phyloP scores from a whole-genome alignment of 306 rosid species.

The Lotus japonicus region DNA sequence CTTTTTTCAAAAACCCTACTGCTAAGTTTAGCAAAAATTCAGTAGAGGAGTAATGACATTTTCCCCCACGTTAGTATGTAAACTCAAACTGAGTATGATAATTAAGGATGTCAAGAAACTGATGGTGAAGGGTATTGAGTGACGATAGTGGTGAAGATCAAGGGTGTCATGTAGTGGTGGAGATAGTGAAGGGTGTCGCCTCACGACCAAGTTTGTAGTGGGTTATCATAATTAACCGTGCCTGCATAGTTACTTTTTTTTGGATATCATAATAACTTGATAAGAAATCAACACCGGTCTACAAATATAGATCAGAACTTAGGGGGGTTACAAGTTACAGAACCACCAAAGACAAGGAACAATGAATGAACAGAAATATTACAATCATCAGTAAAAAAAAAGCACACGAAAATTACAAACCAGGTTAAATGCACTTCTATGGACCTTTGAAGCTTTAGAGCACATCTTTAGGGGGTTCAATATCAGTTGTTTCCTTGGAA shows the following conservation, averaged over 20 bases:
- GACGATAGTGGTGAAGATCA: too few relatives aligned
- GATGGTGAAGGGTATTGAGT: too few relatives aligned
- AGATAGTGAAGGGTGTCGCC: too few relatives aligned
- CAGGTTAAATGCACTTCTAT: constrained; percentile 5
- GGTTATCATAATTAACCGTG: too few relatives aligned
- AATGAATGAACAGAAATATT: neutral
- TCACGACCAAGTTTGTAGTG: too few relatives aligned
- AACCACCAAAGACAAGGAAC: neutral
- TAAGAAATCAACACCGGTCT: constrained; percentile 4
- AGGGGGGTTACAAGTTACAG: neutral
- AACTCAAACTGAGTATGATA: too few relatives aligned
- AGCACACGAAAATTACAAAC: neutral
- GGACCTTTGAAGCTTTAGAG: constrained; percentile 24
- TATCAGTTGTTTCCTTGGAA: constrained; percentile 47
- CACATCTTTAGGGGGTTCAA: constrained; percentile 45
- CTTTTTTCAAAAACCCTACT: too few relatives aligned
- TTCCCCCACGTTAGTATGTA: too few relatives aligned
- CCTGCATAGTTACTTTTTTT: neutral
- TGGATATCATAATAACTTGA: constrained; percentile 6
- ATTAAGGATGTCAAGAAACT: too few relatives aligned
- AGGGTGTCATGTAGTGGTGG: too few relatives aligned
- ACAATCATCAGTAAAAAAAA: neutral
- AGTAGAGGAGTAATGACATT: too few relatives aligned
- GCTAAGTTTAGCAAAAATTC: too few relatives aligned
- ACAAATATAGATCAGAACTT: constrained; percentile 9